Conservation (phyloP, 805 yeast species). For the Wickerhamomyces alni region DNA sequence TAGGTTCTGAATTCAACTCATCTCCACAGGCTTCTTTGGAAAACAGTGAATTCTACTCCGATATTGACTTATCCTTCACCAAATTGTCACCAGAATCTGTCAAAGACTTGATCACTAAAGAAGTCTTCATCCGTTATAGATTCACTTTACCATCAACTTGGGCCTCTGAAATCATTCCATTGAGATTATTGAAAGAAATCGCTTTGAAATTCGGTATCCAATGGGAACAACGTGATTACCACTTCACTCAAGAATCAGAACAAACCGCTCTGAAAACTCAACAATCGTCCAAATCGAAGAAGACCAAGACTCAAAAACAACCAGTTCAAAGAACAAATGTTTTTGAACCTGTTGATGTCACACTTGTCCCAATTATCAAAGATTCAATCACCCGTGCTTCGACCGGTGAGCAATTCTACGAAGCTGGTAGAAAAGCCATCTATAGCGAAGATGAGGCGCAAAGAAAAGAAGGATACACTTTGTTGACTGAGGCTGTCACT, state of each 20-base stretch:
- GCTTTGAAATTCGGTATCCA: constrained; percentile 83
- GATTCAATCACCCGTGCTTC: constrained; percentile 61
- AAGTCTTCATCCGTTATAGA: constrained; percentile 62
- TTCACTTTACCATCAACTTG: constrained; percentile 46
- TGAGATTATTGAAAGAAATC: constrained; percentile 56
- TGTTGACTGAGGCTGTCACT: constrained; percentile 63
- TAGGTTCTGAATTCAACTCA: constrained; percentile 44
- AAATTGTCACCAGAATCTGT: constrained; percentile 43
- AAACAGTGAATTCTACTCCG: constrained; percentile 37
- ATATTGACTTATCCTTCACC: constrained; percentile 34
- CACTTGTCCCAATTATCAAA: constrained; percentile 72
- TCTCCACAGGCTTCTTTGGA: constrained; percentile 38
- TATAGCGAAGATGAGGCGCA: constrained; percentile 23
- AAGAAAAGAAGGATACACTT: constrained; percentile 52
- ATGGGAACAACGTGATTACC: constrained; percentile 47
- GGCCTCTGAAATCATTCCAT: constrained; percentile 34
- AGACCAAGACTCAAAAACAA: constrained; percentile 3
- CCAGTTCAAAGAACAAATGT: constrained; percentile 29
- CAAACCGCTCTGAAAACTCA: constrained; percentile 25
- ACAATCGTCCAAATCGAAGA: constrained; percentile 31
- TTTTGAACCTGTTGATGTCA: constrained; percentile 55
- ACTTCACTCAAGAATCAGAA: constrained; percentile 33
- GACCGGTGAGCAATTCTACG: constrained; percentile 70
- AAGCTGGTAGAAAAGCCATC: constrained; percentile 40
- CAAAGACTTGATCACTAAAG: constrained; percentile 36